phyloP scores from a whole-genome alignment of 225 moss, liverwort and hornwort species.

The Marchantia polymorpha region DNA sequence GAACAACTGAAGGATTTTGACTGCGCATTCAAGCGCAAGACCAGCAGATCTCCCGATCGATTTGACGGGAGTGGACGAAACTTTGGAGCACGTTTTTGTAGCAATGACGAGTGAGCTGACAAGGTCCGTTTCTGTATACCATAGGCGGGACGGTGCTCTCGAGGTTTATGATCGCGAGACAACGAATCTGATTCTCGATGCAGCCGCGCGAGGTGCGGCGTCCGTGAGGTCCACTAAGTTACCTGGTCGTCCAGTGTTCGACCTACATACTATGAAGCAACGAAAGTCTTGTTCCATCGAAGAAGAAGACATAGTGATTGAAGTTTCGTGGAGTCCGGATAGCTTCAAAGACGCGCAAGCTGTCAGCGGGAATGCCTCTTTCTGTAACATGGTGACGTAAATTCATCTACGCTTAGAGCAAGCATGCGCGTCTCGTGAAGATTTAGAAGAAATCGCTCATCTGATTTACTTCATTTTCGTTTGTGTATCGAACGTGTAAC shows the following conservation, averaged over 20 bases:
- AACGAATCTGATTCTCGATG: neutral
- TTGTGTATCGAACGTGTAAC: no score
- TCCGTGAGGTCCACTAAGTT: neutral
- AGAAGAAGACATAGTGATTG: neutral
- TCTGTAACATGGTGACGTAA: no score
- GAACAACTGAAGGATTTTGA: no score
- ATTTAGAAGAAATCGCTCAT: no score
- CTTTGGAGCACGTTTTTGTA: no score
- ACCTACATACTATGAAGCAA: neutral
- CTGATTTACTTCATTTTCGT: no score
- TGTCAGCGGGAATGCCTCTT: neutral
- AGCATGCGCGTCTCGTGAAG: no score
- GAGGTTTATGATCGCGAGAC: neutral
- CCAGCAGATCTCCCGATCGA: no score
- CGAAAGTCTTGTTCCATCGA: neutral
- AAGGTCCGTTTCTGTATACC: neutral
- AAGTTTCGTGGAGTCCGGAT: neutral
- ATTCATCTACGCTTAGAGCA: no score
- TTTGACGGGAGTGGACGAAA: no score
- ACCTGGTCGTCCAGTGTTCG: neutral
- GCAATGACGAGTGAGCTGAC: no score
- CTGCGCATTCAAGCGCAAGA: no score
- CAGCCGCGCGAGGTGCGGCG: neutral
- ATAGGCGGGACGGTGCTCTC: neutral
- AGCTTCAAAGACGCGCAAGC: neutral